A percentile compares a stretch with the other conserved stretches of the same genome.
Evolutionary conservation across 2,329 filamentous ascomycete species (phyloP).

Genomic region (Cryphonectria japonica): DNA sequence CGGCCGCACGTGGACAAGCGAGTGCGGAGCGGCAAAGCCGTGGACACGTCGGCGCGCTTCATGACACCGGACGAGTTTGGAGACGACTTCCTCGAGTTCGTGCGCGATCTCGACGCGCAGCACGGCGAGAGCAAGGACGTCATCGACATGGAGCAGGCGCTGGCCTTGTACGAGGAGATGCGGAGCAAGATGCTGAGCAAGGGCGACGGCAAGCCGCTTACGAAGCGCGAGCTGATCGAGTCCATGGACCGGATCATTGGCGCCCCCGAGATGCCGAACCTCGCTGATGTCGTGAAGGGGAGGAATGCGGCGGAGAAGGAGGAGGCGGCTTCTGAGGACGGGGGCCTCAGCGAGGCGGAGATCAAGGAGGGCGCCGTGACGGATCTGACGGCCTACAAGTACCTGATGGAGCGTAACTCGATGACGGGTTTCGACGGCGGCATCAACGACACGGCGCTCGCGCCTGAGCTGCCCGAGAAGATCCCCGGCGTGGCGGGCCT

Average conservation of each 20-base stretch:
- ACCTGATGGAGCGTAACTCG: constrained; percentile 42
- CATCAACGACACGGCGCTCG: constrained; percentile 47
- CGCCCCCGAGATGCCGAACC: constrained; percentile 33
- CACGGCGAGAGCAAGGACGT: constrained; percentile 21
- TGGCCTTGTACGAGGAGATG: constrained; percentile 54
- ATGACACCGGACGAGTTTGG: constrained; percentile 65
- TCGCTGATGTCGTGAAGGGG: not conserved
- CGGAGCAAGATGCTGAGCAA: constrained; percentile 42
- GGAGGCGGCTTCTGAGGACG: constrained; percentile 30
- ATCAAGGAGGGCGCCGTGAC: constrained; percentile 29
- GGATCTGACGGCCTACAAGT: constrained; percentile 39
- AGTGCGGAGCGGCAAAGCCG: constrained; percentile 53
- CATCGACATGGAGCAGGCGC: constrained; percentile 44
- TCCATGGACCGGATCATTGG: constrained; percentile 31
- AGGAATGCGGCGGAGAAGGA: constrained; percentile 33
- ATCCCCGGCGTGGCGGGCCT: constrained; percentile 56
- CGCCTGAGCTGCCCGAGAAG: constrained; percentile 54
- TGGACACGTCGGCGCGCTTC: constrained; percentile 61
- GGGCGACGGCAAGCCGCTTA: constrained; percentile 39
- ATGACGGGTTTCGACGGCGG: constrained; percentile 40
- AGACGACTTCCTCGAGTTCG: constrained; percentile 58
- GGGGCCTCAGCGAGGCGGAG: constrained; percentile 29
- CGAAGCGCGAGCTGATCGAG: constrained; percentile 27
- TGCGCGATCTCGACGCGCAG: constrained; percentile 47
- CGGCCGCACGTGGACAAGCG: constrained; percentile 78